Percentiles rank a stretch among this genome's conserved stretches.
Conservation (phyloP, 2,329 filamentous ascomycete genomes). For the Venturia asperata region DNA sequence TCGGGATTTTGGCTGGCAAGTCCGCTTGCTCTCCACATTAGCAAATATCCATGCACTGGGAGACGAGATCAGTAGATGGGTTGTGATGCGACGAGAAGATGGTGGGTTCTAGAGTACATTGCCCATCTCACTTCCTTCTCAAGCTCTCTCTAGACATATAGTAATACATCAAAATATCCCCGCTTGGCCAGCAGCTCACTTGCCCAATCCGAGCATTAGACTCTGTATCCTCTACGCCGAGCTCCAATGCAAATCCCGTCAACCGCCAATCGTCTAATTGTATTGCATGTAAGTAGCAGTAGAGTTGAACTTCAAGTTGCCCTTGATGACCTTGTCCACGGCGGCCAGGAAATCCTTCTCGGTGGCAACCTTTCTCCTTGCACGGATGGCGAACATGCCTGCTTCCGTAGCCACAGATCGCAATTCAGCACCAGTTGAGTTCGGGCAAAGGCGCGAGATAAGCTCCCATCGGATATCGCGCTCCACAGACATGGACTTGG, state of each 20-base stretch:
- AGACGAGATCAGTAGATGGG: neutral
- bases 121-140: neutral
- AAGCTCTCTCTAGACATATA: neutral
- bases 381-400: conserved; percentile 96
- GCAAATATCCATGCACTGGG: neutral
- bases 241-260: conserved; percentile 15
- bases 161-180: conserved; percentile 4
- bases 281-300: conserved; percentile 98
- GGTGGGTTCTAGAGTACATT: conserved; percentile 1
- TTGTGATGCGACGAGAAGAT: neutral
- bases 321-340: conserved; percentile 99
- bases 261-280: conserved; percentile 56
- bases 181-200: neutral
- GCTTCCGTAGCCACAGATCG: conserved; percentile 96
- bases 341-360: conserved; percentile 98
- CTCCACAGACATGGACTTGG: conserved; percentile 99
- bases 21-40: too few relatives aligned
- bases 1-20: too few relatives aligned
- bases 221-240: neutral
- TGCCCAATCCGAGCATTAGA: neutral
- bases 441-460: conserved; percentile 93
- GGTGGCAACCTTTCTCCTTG: conserved; percentile 90
- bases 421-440: conserved; percentile 92
- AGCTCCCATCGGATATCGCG: conserved; percentile 98
- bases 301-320: conserved; percentile 98